Percentiles rank a stretch among this genome's conserved stretches.
Conservation (phyloP, 1,284 basidiomycete genomes). For the Sutorius eximius region DNA sequence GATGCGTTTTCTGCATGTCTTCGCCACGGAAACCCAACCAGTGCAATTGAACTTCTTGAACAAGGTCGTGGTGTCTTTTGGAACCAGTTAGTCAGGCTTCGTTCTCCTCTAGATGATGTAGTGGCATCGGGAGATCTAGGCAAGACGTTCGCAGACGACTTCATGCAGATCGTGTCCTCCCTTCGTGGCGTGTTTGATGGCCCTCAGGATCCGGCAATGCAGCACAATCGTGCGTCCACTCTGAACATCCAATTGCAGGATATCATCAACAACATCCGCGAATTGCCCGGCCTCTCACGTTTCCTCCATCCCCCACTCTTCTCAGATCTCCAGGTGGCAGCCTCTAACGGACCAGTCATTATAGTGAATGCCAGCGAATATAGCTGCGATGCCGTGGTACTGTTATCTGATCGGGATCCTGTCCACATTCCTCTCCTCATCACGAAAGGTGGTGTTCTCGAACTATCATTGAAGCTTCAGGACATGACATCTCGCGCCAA, state of each 20-base stretch:
- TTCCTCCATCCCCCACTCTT: no score
- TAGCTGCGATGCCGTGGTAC: slow-evolving; percentile 3
- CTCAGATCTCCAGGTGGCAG: slow-evolving; percentile 7
- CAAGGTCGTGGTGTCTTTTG: no score
- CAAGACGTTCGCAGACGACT: not conserved
- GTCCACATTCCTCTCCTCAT: no score
- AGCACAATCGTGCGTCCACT: not conserved
- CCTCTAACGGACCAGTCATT: slow-evolving; percentile 34
- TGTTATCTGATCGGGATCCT: not conserved
- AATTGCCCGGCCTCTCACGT: not conserved
- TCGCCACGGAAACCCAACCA: no score
- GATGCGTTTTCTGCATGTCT: no score
- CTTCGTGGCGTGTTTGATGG: not conserved
- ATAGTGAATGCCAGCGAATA: slow-evolving; percentile 10
- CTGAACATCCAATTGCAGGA: not conserved
- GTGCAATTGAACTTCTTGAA: no score
- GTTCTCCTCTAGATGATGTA: no score
- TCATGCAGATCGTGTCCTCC: not conserved
- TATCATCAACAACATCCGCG: no score
- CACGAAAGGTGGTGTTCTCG: not conserved
- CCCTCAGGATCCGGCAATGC: not conserved
- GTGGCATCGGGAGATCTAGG: no score
- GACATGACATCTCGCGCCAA: not conserved
- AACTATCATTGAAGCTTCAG: not conserved
- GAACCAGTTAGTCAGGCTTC: no score